Base-by-base conservation (phyloP, 2,329 filamentous ascomycete genomes). In the Claviceps cyperi region DNA sequence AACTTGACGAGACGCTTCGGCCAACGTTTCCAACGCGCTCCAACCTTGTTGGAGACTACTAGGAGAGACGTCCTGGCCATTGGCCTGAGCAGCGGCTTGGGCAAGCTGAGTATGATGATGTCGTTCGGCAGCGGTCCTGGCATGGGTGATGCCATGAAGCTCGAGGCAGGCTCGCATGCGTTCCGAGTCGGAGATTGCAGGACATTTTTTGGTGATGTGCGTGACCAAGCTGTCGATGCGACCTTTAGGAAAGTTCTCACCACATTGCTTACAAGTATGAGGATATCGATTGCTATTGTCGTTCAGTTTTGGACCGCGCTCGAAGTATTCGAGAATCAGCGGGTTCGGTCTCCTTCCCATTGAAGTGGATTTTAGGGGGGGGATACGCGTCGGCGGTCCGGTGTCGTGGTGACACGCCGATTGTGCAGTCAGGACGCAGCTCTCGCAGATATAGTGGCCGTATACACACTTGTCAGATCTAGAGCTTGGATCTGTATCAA, bases 271-370 rank as follows among this genome's bases (percentile, higher is more conserved):
- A 77, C 89, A 95, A 13, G 86, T 92, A 63, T 95, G 87, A 59
- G 87, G 83, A 63, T 96, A 96, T 52, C 90, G 81, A 66, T 94
- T 95, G 71, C 86, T 92, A 56, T 86, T 84, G 69, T 95, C 88
- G 62, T 84, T 81, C 59, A 95, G 77, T 69, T 95, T 95, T 39
- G 80, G 78, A 9, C 90, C 90, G 58, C 89, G 80, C 64, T 86
- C 80, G 66, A 95, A 96, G 72, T 88, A 92, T 68, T 91, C 81
- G 65, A 86, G 76, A 64, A 95, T 90, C 58, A 94, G 74, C 59
- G 81, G 80, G 67, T 92, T 91, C 56, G 86, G 87, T 68, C 84
- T 83, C 63, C 87, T 80, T 64, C 87, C 87, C 87, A 91, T 91
- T 58, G 62, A 69, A 11, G 49, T 39, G 21, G 47, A 24, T 46